Percentiles rank a stretch among this genome's conserved stretches.
Conservation (phyloP, 1,284 basidiomycete genomes). For the Puccinia polysora region DNA sequence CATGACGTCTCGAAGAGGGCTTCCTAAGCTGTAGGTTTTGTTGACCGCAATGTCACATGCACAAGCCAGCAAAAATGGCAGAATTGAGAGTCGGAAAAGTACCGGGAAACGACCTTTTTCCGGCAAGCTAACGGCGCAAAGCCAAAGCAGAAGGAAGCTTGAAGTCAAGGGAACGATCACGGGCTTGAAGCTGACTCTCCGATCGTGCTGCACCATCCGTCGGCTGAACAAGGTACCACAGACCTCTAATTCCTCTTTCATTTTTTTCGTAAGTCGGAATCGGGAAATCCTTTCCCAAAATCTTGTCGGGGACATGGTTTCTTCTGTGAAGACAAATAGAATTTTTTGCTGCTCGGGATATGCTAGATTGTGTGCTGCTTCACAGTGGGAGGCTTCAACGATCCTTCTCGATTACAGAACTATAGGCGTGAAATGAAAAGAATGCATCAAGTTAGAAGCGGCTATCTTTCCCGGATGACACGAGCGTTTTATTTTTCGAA, state of each 20-base stretch:
- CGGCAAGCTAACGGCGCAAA: slow-evolving; percentile 29
- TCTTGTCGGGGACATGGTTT: neutral
- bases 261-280: neutral
- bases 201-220: slow-evolving; percentile 30
- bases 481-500: too few species aligned
- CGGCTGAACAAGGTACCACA: slow-evolving; percentile 27
- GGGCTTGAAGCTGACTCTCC: slow-evolving; percentile 29
- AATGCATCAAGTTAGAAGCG: too few species aligned
- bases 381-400: neutral
- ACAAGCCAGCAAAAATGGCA: slow-evolving; percentile 20
- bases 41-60: slow-evolving; percentile 29
- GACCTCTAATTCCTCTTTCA: slow-evolving; percentile 8
- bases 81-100: slow-evolving; percentile 14
- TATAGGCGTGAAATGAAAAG: neutral
- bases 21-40: slow-evolving; percentile 29
- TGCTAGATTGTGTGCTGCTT: neutral
- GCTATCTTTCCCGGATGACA: too few species aligned
- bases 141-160: slow-evolving; percentile 22
- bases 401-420: neutral
- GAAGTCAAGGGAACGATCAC: slow-evolving; percentile 18
- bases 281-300: neutral
- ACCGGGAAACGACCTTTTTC: slow-evolving; percentile 3
- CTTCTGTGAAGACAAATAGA: too few species aligned
- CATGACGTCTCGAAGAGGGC: slow-evolving; percentile 28
- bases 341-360: neutral